Evolutionary conservation across 2,329 filamentous ascomycete species (phyloP), one percentile per base, ranked within the genome.

Genomic region (Fusarium cicatricum): DNA sequence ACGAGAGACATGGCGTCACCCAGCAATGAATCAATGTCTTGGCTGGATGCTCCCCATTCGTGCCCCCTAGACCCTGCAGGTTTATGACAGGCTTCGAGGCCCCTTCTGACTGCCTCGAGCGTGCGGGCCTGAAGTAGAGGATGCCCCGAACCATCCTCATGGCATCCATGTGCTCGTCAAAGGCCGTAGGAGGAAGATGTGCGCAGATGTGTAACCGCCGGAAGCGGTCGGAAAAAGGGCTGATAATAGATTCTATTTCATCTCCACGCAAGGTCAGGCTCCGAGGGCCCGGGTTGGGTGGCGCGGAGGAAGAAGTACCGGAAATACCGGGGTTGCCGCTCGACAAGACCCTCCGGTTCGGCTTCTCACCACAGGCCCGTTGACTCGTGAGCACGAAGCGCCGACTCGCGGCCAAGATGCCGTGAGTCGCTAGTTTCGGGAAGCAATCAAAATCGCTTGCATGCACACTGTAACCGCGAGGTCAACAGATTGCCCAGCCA

Each of bases 1-100:
- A 45, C 36, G 19, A 45, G 39, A 52, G 38, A 47, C 59, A 62
- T 62, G 54, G 59, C 59, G 59, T 62, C 59, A 60, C 59, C 19
- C 38, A 47, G 28, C 26, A 43, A 43, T 29, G 41, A 62, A 50
- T 62, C 45, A 43, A 42, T 62, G 59, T 62, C 59, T 62, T 45
- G 59, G 26, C 42, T 51, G 26, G 26, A 32, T 31, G 49, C 29
- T 33, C 28, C 38, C 42, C 41, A 62, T 62, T 62, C 48, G 59
- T 48, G 44, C 36, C 26, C 50, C 12, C 37, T 33, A 55, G 59
- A 52, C 59, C 59, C 59, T 63, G 45, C 49, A 62, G 54, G 51
- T 33, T 33, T 7, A 40, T 62, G 45, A 60, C 59, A 60, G 38
- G 34, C 31, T 62, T 45, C 44, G 45, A 38, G 44, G 23, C 58